Evolutionary conservation across 495 filamentous ascomycete genomes (phyloP).

Genomic region (Aspergillus biplanus): DNA sequence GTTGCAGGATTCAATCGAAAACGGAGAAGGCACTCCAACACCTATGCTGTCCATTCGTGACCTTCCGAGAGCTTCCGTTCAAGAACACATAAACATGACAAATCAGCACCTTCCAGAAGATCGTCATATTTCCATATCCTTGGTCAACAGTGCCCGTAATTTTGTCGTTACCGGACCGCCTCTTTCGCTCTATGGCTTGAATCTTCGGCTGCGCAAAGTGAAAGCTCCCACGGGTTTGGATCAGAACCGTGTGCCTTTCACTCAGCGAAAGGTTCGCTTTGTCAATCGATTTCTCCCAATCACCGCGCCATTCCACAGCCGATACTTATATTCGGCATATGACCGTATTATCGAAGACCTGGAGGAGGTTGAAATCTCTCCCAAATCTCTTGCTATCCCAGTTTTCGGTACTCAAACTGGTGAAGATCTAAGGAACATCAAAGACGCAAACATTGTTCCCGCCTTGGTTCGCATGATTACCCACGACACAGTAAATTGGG

Average conservation of each 20-base stretch:
- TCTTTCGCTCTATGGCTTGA: slow-evolving; percentile 92
- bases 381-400: slow-evolving; percentile 71
- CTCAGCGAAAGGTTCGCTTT: slow-evolving; percentile 93
- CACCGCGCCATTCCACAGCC: slow-evolving; percentile 97
- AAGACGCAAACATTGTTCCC: slow-evolving; percentile 71
- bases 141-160: slow-evolving; percentile 95
- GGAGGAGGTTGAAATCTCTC: slow-evolving; percentile 73
- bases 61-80: slow-evolving; percentile 78
- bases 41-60: slow-evolving; percentile 98
- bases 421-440: slow-evolving; percentile 71
- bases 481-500: slow-evolving; percentile 90
- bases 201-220: slow-evolving; percentile 89
- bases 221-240: slow-evolving; percentile 96
- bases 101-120: slow-evolving; percentile 93
- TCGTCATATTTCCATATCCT: slow-evolving; percentile 90
- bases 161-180: slow-evolving; percentile 97
- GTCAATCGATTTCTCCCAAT: slow-evolving; percentile 97
- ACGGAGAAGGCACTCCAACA: slow-evolving; percentile 90
- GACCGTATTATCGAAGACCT: slow-evolving; percentile 83
- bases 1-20: slow-evolving; percentile 91
- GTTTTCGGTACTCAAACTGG: slow-evolving; percentile 89
- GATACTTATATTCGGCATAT: slow-evolving; percentile 80
- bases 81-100: slow-evolving; percentile 92
- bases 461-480: slow-evolving; percentile 90
- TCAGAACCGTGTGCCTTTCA: slow-evolving; percentile 92